These are phyloP conservation scores for Coleophoma cylindrospora DNA, from an alignment of 2,329 filamentous ascomycete genomes.

Conservation along the genomic window DNA sequence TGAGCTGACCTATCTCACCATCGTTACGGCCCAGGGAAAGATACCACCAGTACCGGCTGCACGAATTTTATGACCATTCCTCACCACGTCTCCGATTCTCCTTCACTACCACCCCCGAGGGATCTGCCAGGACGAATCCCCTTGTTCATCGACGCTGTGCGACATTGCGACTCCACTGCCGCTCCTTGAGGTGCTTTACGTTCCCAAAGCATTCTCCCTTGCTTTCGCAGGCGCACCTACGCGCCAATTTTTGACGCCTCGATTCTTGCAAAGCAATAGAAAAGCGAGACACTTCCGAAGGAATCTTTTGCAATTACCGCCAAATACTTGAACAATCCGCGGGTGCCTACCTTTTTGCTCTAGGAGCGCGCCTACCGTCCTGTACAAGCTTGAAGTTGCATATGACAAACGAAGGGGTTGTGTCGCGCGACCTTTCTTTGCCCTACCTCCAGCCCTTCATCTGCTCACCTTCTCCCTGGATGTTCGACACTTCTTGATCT, in stretches of 20 bases:
- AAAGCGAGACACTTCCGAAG: constrained; percentile 1
- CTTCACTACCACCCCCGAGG: background rate
- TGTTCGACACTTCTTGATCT: constrained; percentile 22
- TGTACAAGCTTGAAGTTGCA: constrained; percentile 16
- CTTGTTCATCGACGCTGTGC: constrained; percentile 1
- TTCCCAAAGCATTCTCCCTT: constrained; percentile 1
- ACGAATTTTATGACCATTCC: background rate
- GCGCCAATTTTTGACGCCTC: background rate
- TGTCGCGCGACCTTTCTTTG: constrained; percentile 26
- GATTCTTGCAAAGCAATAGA: constrained; percentile 1
- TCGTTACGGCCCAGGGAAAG: too few relatives aligned
- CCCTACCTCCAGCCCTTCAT: constrained; percentile 23
- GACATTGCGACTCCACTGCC: constrained; percentile 1
- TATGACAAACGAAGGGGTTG: constrained; percentile 30
- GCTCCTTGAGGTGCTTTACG: background rate
- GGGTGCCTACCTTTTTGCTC: constrained; percentile 24
- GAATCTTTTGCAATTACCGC: constrained; percentile 13
- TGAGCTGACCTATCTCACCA: too few relatives aligned
- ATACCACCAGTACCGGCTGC: too few relatives aligned
- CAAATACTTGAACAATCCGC: constrained; percentile 11
- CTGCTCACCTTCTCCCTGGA: constrained; percentile 22
- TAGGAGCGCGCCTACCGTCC: constrained; percentile 16
- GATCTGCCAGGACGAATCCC: background rate
- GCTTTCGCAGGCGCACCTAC: constrained; percentile 1
- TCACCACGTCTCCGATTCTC: background rate